These are phyloP conservation scores for Cryomyces minteri DNA, from an alignment of 495 filamentous ascomycete genomes.

Conservation along the genomic window DNA sequence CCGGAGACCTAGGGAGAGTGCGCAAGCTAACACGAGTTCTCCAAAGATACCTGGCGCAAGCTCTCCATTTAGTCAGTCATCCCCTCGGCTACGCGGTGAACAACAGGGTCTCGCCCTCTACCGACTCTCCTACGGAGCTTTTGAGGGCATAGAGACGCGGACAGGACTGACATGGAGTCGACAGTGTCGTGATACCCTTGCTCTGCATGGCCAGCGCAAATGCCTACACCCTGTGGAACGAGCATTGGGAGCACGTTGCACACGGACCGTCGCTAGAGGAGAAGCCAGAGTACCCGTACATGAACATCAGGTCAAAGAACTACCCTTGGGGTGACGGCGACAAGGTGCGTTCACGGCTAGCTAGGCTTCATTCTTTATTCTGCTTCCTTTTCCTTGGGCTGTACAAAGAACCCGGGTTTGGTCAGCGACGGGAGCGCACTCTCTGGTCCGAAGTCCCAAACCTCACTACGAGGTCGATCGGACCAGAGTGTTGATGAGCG, in stretches of 20 bases:
- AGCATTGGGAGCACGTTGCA: slow-evolving; percentile 90
- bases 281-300: slow-evolving; percentile 74
- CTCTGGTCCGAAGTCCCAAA: background rate
- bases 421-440: too few species aligned
- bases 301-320: slow-evolving; percentile 84
- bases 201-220: slow-evolving; percentile 55
- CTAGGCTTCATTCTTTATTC: background rate
- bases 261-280: slow-evolving; percentile 81
- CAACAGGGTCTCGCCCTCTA: too few species aligned
- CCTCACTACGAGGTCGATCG: background rate
- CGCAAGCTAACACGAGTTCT: background rate
- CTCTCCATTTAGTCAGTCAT: slow-evolving; percentile 70
- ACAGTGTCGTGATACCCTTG: slow-evolving; percentile 47
- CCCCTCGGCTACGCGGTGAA: background rate
- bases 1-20: slow-evolving; percentile 8
- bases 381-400: background rate
- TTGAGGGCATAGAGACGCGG: background rate
- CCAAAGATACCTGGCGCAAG: slow-evolving; percentile 77
- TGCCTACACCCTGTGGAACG: slow-evolving; percentile 74
- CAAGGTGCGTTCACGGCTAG: slow-evolving; percentile 39
- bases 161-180: background rate
- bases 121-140: background rate
- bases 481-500: too few species aligned
- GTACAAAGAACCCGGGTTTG: background rate
- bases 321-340: slow-evolving; percentile 86